Conservation (phyloP, 2,329 filamentous ascomycete genomes). For the Zymoseptoria brevis region DNA sequence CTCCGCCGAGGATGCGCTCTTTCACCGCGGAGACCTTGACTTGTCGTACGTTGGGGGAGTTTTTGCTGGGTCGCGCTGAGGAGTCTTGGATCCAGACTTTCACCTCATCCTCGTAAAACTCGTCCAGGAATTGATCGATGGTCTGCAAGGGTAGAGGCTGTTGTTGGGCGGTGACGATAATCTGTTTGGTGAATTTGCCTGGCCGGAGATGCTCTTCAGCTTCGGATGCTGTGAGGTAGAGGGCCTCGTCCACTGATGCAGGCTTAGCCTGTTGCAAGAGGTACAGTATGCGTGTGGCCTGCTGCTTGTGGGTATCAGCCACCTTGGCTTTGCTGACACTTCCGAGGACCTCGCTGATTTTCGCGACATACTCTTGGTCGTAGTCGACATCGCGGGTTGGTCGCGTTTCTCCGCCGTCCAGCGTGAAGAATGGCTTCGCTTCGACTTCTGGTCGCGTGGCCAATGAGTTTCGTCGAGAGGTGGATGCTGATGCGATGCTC, state of each 20-base stretch:
- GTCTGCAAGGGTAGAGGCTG: constrained; percentile 23
- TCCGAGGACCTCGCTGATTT: background rate
- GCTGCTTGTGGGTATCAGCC: constrained; percentile 6
- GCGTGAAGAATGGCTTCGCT: background rate
- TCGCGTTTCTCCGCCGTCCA: background rate
- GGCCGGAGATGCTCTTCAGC: constrained; percentile 17
- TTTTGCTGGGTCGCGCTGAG: constrained; percentile 6
- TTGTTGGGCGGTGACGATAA: constrained; percentile 23
- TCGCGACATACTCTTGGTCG: background rate
- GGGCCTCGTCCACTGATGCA: constrained; percentile 17
- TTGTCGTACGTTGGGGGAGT: constrained; percentile 7
- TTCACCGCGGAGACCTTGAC: constrained; percentile 23
- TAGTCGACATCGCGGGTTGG: background rate
- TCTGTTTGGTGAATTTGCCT: constrained; percentile 17
- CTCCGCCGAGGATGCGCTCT: constrained; percentile 16
- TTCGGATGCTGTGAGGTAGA: constrained; percentile 18
- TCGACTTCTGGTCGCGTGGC: background rate
- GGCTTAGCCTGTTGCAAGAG: constrained; percentile 21
- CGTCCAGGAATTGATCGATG: constrained; percentile 20
- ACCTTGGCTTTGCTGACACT: constrained; percentile 2
- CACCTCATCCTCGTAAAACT: constrained; percentile 26
- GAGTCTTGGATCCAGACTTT: constrained; percentile 26
- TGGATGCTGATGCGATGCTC: background rate
- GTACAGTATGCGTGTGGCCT: constrained; percentile 18
- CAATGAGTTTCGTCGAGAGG: background rate